Percentiles rank a stretch among this genome's conserved stretches.
phyloP scores from a whole-genome alignment of 1,284 basidiomycete species.

The Fomes fomentarius region DNA sequence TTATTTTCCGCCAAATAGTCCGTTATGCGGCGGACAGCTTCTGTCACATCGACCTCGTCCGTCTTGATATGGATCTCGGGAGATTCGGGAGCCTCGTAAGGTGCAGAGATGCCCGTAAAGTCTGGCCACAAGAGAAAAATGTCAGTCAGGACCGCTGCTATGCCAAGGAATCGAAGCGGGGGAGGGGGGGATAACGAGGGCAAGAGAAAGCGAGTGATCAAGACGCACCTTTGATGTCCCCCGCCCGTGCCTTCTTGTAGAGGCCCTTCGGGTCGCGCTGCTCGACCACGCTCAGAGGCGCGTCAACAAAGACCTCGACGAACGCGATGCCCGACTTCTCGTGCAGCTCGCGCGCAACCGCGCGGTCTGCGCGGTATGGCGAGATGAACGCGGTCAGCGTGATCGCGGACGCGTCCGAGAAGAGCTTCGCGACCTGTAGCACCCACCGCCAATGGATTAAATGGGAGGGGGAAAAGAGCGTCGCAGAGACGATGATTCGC shows the following conservation, averaged over 20 bases:
- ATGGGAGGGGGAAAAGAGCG: neutral
- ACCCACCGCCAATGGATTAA: too few relatives aligned
- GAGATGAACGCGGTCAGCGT: slow-evolving; percentile 98
- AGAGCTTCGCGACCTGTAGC: slow-evolving; percentile 87
- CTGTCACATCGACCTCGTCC: slow-evolving; percentile 77
- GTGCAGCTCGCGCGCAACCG: slow-evolving; percentile 86
- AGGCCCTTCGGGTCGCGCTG: slow-evolving; percentile 95
- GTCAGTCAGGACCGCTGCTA: too few relatives aligned
- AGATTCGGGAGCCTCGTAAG: slow-evolving; percentile 88
- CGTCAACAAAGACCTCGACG: slow-evolving; percentile 95
- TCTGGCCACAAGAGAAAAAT: too few relatives aligned
- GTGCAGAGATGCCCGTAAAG: slow-evolving; percentile 97
- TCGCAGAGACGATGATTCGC: neutral
- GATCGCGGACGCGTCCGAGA: slow-evolving; percentile 87
- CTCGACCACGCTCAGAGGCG: slow-evolving; percentile 88
- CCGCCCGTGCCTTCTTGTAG: slow-evolving; percentile 96
- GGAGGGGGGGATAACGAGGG: neutral
- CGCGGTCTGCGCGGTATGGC: slow-evolving; percentile 91
- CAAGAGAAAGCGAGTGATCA: neutral
- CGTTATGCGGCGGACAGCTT: slow-evolving; percentile 82
- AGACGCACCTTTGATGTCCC: slow-evolving; percentile 93
- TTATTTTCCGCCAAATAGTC: slow-evolving; percentile 76
- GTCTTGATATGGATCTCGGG: slow-evolving; percentile 96
- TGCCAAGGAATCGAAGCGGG: neutral
- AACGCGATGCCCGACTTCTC: slow-evolving; percentile 76